phyloP scores from a whole-genome alignment of 2,329 filamentous ascomycete species.

The Aspergillus phoenicis region DNA sequence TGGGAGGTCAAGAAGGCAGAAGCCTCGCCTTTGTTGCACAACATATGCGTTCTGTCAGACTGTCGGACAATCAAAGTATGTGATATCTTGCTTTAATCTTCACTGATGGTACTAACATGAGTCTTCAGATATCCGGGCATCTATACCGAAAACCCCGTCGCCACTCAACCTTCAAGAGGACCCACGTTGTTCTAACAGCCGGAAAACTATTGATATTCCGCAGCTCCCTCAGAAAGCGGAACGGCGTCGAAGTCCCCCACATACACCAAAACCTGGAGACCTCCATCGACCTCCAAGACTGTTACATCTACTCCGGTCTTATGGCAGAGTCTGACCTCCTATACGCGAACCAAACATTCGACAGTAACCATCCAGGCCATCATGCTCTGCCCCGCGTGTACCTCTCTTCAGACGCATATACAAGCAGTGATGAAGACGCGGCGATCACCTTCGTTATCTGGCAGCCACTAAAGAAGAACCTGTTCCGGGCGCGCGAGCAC shows the following conservation, averaged over 20 bases:
- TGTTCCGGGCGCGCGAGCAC: constrained; percentile 54
- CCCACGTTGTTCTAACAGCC: constrained; percentile 61
- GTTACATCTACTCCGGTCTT: constrained; percentile 67
- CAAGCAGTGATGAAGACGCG: constrained; percentile 64
- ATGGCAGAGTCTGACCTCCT: constrained; percentile 64
- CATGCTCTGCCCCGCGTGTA: constrained; percentile 63
- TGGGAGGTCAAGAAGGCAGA: constrained; percentile 68
- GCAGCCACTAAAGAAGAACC: constrained; percentile 60
- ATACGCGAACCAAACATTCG: constrained; percentile 66
- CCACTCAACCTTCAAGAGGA: constrained; percentile 63
- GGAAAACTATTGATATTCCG: constrained; percentile 66
- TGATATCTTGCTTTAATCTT: not conserved
- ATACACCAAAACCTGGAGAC: constrained; percentile 65
- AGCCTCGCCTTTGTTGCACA: constrained; percentile 66
- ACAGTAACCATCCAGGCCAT: constrained; percentile 62
- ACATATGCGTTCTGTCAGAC: constrained; percentile 65
- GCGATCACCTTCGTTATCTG: constrained; percentile 69
- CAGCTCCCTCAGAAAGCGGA: constrained; percentile 57
- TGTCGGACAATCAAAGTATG: constrained; percentile 61
- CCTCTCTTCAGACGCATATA: constrained; percentile 61
- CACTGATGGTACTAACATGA: constrained; percentile 9
- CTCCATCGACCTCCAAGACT: constrained; percentile 62
- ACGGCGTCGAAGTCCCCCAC: constrained; percentile 59
- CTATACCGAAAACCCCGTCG: constrained; percentile 67
- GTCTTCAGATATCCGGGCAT: constrained; percentile 56